Evolutionary conservation across 1,284 basidiomycete species (phyloP).

Genomic region (Tylopilus sp.): DNA sequence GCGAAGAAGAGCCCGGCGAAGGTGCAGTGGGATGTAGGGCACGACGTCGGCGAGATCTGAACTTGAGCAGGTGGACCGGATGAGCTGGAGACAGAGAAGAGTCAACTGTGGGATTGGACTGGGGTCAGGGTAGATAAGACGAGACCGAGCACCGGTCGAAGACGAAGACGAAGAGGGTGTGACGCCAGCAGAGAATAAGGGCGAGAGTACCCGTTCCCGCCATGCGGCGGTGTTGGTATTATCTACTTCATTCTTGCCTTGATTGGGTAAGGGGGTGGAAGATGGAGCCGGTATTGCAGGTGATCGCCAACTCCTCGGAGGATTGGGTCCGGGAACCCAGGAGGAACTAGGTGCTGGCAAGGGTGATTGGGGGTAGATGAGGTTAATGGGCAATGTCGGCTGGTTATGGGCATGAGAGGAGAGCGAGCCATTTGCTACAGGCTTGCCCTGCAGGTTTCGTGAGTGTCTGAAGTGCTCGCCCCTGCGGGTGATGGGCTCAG

Average conservation of each 20-base stretch:
- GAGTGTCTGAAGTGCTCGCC: constrained; percentile 65
- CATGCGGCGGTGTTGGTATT: constrained; percentile 37
- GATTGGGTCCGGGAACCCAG: constrained; percentile 42
- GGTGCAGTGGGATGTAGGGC: constrained; percentile 51
- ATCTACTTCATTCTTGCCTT: constrained; percentile 16
- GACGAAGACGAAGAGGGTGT: constrained; percentile 4
- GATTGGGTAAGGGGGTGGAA: background rate
- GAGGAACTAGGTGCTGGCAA: constrained; percentile 2
- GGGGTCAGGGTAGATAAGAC: constrained; percentile 12
- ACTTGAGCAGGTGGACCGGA: constrained; percentile 29
- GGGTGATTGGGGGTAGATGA: constrained; percentile 32
- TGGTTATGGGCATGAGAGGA: constrained; percentile 32
- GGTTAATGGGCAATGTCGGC: constrained; percentile 41
- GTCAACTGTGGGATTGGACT: constrained; percentile 44
- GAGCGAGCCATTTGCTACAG: constrained; percentile 21
- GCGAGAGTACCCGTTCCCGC: constrained; percentile 50
- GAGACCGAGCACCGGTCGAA: background rate
- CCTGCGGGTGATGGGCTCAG: constrained; percentile 22
- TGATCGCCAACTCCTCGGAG: constrained; percentile 49
- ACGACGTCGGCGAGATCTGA: constrained; percentile 41
- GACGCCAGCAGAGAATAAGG: constrained; percentile 38
- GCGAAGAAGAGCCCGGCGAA: constrained; percentile 53
- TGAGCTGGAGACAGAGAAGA: constrained; percentile 38
- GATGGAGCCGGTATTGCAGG: constrained; percentile 13
- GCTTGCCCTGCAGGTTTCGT: constrained; percentile 49